phyloP scores from a whole-genome alignment of 1,139 yeast species.

The Arxiozyma slooffiae region DNA sequence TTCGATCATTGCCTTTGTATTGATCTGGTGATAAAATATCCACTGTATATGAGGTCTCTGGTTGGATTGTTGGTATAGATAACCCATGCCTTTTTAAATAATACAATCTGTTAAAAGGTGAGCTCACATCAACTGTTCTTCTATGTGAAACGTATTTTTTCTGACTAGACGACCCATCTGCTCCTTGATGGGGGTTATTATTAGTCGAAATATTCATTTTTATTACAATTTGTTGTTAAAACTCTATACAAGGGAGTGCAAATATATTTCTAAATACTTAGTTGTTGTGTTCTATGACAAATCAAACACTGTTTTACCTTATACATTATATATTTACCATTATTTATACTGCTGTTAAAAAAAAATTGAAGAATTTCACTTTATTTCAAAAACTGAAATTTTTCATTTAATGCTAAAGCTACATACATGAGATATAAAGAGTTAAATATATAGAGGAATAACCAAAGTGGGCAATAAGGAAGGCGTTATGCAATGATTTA shows the following conservation, averaged over 20 bases:
- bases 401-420: neutral
- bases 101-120: conserved; percentile 67
- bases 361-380: neutral
- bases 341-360: no score
- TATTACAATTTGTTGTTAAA: neutral
- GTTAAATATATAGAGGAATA: neutral
- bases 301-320: no score
- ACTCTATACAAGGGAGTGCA: no score
- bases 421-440: no score
- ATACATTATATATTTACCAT: no score
- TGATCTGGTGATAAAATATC: conserved; percentile 67
- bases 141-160: conserved; percentile 49
- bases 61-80: conserved; percentile 53
- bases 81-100: conserved; percentile 50
- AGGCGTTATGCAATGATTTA: no score
- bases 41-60: conserved; percentile 66
- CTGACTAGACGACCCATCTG: conserved; percentile 12
- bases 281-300: neutral
- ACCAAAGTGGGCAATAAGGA: neutral
- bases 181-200: neutral
- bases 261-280: no score
- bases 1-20: conserved; percentile 39
- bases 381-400: neutral
- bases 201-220: neutral
- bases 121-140: conserved; percentile 83